Conservation (phyloP, 2,329 filamentous ascomycete species). For the Talaromyces sp. region DNA sequence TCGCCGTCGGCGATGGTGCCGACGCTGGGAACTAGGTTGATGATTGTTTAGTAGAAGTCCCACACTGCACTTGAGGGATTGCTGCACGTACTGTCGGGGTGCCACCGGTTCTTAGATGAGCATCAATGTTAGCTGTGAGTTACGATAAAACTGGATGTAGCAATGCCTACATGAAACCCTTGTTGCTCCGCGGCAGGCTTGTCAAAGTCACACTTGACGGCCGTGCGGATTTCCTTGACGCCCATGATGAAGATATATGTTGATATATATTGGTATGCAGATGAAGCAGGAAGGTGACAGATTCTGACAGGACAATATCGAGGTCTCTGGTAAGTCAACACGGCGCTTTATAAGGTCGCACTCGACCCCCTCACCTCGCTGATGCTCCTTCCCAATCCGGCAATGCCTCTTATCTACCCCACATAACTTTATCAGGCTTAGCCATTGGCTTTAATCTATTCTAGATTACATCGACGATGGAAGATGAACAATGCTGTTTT, state of each 20-base stretch:
- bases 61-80: not conserved
- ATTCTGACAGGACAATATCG: not conserved
- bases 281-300: not conserved
- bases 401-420: not conserved
- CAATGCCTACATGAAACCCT: slow-evolving; percentile 56
- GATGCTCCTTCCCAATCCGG: not conserved
- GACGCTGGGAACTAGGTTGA: slow-evolving; percentile 61
- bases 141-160: not conserved
- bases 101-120: slow-evolving; percentile 71
- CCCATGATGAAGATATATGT: not conserved
- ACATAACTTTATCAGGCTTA: not conserved
- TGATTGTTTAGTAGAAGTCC: not conserved
- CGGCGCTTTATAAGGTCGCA: not conserved
- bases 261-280: too few relatives aligned
- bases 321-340: not conserved
- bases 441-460: not conserved
- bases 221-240: slow-evolving; percentile 54
- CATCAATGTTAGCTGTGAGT: slow-evolving; percentile 9
- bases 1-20: slow-evolving; percentile 74
- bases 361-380: not conserved
- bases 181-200: slow-evolving; percentile 66
- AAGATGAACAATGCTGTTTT: not conserved
- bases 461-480: not conserved
- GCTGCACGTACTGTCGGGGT: slow-evolving; percentile 68
- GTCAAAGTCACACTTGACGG: slow-evolving; percentile 66